Percentiles rank a stretch among this genome's conserved stretches.
These are phyloP conservation scores for Jaminaea rosea DNA, from an alignment of 1,284 basidiomycete genomes.

Conservation along the genomic window DNA sequence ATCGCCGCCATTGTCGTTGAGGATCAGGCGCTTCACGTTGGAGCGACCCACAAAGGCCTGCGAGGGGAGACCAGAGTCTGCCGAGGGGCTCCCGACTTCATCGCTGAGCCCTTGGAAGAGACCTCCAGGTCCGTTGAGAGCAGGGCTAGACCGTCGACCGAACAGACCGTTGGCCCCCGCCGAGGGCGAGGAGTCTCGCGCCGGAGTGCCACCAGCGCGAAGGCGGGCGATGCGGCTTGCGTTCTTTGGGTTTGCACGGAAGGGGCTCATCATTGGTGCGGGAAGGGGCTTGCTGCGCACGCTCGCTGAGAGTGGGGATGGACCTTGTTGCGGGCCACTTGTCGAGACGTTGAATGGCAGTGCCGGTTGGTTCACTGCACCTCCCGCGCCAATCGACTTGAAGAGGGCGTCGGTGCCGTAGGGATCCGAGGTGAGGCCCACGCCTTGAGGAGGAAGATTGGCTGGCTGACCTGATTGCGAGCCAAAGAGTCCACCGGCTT, in stretches of 20 bases:
- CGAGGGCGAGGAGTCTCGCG: conserved; percentile 7
- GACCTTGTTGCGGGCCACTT: conserved; percentile 37
- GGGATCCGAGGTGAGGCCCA: conserved; percentile 66
- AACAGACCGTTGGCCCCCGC: conserved; percentile 15
- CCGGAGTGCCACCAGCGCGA: conserved; percentile 41
- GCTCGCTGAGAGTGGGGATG: not conserved
- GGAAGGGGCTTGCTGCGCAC: conserved; percentile 10
- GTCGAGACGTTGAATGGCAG: conserved; percentile 40
- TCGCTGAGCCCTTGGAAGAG: conserved; percentile 55
- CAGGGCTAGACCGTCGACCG: conserved; percentile 33
- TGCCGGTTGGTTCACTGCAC: conserved; percentile 11
- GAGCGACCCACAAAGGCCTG: conserved; percentile 62
- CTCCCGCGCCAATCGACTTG: not conserved
- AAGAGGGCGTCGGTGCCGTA: conserved; percentile 68
- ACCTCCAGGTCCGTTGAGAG: conserved; percentile 10
- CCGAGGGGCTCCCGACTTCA: conserved; percentile 19
- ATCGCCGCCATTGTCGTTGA: conserved; percentile 53
- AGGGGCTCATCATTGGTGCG: conserved; percentile 52
- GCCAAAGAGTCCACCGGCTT: not conserved
- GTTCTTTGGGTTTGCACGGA: conserved; percentile 43
- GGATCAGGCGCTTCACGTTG: conserved; percentile 87
- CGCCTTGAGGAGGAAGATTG: conserved; percentile 30
- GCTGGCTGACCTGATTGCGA: conserved; percentile 45
- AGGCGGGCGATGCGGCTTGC: conserved; percentile 40
- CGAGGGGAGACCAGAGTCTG: conserved; percentile 25